phyloP scores from a whole-genome alignment of 83 land plant species.

The Isoetes engelmannii region DNA sequence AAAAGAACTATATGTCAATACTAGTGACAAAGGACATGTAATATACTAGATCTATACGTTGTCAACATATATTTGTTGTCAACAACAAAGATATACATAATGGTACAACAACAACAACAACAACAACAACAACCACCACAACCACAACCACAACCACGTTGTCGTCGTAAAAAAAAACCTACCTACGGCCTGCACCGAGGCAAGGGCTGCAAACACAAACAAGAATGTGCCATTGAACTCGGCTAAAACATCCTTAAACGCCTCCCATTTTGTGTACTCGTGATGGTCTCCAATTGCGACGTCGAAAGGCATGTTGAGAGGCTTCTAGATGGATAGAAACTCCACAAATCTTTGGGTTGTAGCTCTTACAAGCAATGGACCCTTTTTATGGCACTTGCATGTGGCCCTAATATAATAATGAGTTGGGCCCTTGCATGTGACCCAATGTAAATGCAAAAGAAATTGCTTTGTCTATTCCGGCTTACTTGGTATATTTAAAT shows the following conservation, averaged over 20 bases:
- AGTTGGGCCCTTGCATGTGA: no score
- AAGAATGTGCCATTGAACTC: conserved; percentile 64
- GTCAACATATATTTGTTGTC: not conserved
- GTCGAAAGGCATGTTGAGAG: not conserved
- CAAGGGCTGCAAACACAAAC: conserved; percentile 67
- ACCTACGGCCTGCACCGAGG: conserved; percentile 56
- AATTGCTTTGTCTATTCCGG: no score
- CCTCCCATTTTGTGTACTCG: conserved; percentile 44
- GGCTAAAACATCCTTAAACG: conserved; percentile 47
- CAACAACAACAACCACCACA: not conserved
- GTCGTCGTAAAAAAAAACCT: conserved; percentile 7
- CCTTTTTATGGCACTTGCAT: no score
- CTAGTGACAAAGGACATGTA: not conserved
- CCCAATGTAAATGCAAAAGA: no score
- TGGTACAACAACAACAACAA: not conserved
- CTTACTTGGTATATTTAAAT: no score
- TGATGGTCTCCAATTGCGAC: conserved; percentile 39
- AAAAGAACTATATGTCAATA: not conserved
- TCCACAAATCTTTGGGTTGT: no score
- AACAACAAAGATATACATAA: no score
- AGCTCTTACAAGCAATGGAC: no score
- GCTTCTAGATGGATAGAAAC: no score
- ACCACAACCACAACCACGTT: not conserved
- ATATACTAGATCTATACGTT: not conserved
- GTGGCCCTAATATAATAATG: no score